phyloP scores from a whole-genome alignment of 805 yeast genomes.

The Lipomyces sp. region DNA sequence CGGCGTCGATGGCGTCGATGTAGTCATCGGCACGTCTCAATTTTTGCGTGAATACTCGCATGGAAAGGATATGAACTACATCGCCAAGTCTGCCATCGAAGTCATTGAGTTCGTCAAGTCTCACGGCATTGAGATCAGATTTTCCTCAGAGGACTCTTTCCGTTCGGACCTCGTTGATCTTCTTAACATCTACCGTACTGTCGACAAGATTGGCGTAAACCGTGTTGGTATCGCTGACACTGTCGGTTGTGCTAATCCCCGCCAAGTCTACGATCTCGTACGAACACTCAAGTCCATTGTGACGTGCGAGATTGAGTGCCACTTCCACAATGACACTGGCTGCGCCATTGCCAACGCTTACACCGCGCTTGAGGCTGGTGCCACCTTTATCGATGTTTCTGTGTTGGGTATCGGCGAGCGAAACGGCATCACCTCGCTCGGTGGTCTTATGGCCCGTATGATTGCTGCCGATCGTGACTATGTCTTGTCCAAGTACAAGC shows the following conservation, averaged over 20 bases:
- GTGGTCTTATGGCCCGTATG: slow-evolving; percentile 99
- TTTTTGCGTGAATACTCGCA: slow-evolving; percentile 93
- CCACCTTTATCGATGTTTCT: slow-evolving; percentile 89
- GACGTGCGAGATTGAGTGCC: slow-evolving; percentile 96
- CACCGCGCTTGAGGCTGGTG: slow-evolving; percentile 98
- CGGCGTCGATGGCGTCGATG: slow-evolving; percentile 99
- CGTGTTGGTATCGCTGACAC: slow-evolving; percentile 99
- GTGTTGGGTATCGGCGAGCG: slow-evolving; percentile 99
- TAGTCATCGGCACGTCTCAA: slow-evolving; percentile 95
- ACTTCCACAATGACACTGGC: slow-evolving; percentile 98
- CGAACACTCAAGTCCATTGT: slow-evolving; percentile 92
- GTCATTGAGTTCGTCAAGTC: slow-evolving; percentile 97
- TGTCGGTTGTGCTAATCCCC: slow-evolving; percentile 98
- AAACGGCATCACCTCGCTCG: slow-evolving; percentile 96
- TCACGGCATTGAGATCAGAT: slow-evolving; percentile 95
- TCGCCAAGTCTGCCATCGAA: slow-evolving; percentile 93
- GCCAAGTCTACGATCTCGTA: slow-evolving; percentile 96
- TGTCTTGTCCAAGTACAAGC: slow-evolving; percentile 89
- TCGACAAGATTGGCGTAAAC: slow-evolving; percentile 95
- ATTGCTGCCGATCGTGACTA: slow-evolving; percentile 97
- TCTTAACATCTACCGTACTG: slow-evolving; percentile 93
- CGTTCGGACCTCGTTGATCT: slow-evolving; percentile 95
- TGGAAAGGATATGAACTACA: slow-evolving; percentile 98
- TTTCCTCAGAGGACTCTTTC: slow-evolving; percentile 96
- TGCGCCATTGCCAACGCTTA: slow-evolving; percentile 99